phyloP scores from a whole-genome alignment of 1,139 yeast genomes.

The Candida labiduridarum region DNA sequence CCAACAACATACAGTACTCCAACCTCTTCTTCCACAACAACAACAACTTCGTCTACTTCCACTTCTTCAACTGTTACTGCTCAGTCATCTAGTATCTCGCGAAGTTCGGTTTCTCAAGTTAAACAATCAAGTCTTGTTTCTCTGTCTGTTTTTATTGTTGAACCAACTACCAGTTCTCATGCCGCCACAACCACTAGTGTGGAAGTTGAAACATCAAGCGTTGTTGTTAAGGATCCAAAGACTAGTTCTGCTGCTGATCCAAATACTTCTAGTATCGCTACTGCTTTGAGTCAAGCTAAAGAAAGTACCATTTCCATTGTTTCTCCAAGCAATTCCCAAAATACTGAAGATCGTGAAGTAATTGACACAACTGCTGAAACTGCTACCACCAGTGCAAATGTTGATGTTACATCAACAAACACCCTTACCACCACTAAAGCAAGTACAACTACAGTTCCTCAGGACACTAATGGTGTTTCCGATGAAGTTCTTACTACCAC shows the following conservation, averaged over 20 bases:
- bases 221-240: background rate
- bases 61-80: slow-evolving; percentile 1
- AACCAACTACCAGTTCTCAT: background rate
- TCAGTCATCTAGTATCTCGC: background rate
- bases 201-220: slow-evolving; percentile 7
- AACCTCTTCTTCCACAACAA: slow-evolving; percentile 10
- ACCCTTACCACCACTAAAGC: background rate
- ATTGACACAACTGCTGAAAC: too few relatives aligned
- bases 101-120: too few relatives aligned
- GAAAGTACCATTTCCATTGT: slow-evolving; percentile 4
- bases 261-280: slow-evolving; percentile 9
- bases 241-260: slow-evolving; percentile 12
- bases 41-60: slow-evolving; percentile 4
- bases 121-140: too few relatives aligned
- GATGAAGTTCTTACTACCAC: background rate
- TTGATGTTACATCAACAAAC: slow-evolving; percentile 1
- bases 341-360: too few relatives aligned
- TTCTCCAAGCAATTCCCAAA: too few relatives aligned
- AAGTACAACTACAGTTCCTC: background rate
- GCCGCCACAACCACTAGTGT: slow-evolving; percentile 3
- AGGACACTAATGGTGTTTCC: too few relatives aligned
- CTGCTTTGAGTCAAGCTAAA: slow-evolving; percentile 7
- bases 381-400: too few relatives aligned
- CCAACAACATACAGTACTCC: slow-evolving; percentile 10
- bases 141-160: too few relatives aligned